Base-by-base conservation (phyloP, 177 flowering plant species). In the Telopea speciosissima region DNA sequence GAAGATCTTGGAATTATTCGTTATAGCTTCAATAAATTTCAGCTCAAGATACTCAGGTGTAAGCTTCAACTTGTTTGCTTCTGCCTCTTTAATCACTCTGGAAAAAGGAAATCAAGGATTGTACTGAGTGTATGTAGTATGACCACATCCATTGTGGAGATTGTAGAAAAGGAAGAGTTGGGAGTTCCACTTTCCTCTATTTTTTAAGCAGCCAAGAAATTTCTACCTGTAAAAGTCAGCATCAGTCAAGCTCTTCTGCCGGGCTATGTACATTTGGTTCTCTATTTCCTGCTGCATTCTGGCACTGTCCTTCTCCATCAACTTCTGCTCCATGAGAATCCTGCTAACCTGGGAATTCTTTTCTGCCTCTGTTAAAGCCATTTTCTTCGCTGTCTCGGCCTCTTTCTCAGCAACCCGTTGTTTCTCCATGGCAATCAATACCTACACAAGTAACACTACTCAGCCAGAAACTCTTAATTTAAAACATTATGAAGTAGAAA, bases 401-500 rank as follows among this genome's bases (percentile, higher is more conserved):
- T 95, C 99, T 76, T 91, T 95, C 84, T 95, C 99, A 45, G 84
- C 84, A 5, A 95, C 97, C 75, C 76, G 85, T 73, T 94, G 99
- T 73, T 73, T 88, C 89, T 94, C 97, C 22, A 92, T 63, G 52
- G 97, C 87, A 80, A 95, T 92, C 72, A 94, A 77, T 24, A 89
- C 99, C 97, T 92, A 73, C 44, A 75, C n/a, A 63, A 36, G 40
- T 59, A 64, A 16, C 42, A 67, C 23, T n/a, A 66, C 7, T 14
- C 1, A 36, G 24, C 21, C 59, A 40, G 24, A 62, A 25, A 11
- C 49, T 12, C 21, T 10, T 17, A 52, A 52, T 28, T 23, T 66
- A 23, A 49, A 49, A 49, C 54, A 12, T 13, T 49, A 49, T 12
- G 54, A 17, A 12, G 54, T 12, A 49, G 19, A 49, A 49, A 49